Conservation (phyloP, 495 filamentous ascomycete genomes). For the Penicillium canariense region DNA sequence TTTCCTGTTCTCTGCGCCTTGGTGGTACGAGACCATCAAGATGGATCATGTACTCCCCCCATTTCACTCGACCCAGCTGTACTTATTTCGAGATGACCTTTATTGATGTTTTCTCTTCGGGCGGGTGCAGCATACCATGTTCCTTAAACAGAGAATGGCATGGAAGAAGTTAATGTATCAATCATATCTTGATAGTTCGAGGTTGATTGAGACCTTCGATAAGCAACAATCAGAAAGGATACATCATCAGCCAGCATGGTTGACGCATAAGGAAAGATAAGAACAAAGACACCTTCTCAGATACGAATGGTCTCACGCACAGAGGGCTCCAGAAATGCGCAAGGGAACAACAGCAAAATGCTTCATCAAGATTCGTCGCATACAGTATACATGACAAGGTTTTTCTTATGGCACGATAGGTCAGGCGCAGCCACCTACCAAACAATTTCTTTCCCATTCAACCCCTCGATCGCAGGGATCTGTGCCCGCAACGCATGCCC, state of each 20-base stretch:
- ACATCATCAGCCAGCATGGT: constrained; percentile 3
- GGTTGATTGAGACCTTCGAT: constrained; percentile 11
- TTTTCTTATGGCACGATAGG: neutral
- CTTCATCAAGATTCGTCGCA: constrained; percentile 21
- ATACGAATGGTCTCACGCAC: too few relatives aligned
- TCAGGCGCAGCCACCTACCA: constrained; percentile 28
- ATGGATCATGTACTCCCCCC: too few relatives aligned
- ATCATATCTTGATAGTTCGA: constrained; percentile 21
- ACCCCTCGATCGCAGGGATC: constrained; percentile 39
- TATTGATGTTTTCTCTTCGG: neutral
- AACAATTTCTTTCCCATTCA: constrained; percentile 42
- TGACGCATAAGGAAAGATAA: constrained; percentile 1
- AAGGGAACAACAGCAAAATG: constrained; percentile 3
- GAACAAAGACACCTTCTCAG: neutral
- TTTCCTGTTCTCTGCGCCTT: constrained; percentile 1
- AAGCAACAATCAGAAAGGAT: constrained; percentile 4
- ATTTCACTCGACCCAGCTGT: too few relatives aligned
- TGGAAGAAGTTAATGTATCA: neutral
- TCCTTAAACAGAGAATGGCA: neutral
- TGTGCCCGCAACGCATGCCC: constrained; percentile 53
- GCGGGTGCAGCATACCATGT: neutral
- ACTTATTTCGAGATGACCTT: too few relatives aligned
- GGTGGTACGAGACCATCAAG: constrained; percentile 10
- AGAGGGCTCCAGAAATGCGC: neutral
- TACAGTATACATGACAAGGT: constrained; percentile 18